phyloP scores from a whole-genome alignment of 2,329 filamentous ascomycete species.

The Venturiaceae sp. region DNA sequence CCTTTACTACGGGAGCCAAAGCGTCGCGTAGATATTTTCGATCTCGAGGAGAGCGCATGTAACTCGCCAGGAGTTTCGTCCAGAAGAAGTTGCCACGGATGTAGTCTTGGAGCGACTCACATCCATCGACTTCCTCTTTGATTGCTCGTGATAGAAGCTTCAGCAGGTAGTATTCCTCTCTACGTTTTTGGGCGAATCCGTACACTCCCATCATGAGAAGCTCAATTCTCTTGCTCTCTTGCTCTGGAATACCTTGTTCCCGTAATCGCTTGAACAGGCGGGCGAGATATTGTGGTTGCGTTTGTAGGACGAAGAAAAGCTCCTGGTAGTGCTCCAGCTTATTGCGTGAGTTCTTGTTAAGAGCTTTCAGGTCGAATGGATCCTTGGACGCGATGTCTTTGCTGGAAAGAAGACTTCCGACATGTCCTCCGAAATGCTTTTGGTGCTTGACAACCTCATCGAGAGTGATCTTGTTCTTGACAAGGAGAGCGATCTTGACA shows the following conservation, averaged over 20 bases:
- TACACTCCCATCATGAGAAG: slow-evolving; percentile 94
- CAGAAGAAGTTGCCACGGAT: slow-evolving; percentile 88
- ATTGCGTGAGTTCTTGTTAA: slow-evolving; percentile 92
- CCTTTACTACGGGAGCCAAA: slow-evolving; percentile 73
- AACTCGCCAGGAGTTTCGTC: slow-evolving; percentile 75
- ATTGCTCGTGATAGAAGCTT: slow-evolving; percentile 78
- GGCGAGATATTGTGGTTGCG: slow-evolving; percentile 88
- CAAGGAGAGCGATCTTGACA: slow-evolving; percentile 94
- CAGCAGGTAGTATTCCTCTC: slow-evolving; percentile 93
- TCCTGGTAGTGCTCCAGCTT: slow-evolving; percentile 97
- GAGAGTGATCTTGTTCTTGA: slow-evolving; percentile 98
- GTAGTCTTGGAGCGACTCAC: slow-evolving; percentile 69
- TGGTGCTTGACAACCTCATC: slow-evolving; percentile 97
- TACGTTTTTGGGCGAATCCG: slow-evolving; percentile 90
- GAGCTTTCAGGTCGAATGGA: slow-evolving; percentile 89
- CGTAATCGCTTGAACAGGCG: slow-evolving; percentile 76
- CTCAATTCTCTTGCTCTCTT: slow-evolving; percentile 86
- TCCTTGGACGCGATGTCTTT: slow-evolving; percentile 82
- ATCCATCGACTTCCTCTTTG: slow-evolving; percentile 73
- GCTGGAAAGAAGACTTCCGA: slow-evolving; percentile 76
- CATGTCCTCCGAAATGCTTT: slow-evolving; percentile 86
- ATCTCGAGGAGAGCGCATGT: slow-evolving; percentile 83
- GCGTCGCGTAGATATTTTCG: slow-evolving; percentile 86
- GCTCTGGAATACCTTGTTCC: slow-evolving; percentile 76
- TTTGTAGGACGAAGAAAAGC: slow-evolving; percentile 94